phyloP scores from a whole-genome alignment of 345 rosid genomes.

The Hypericum perforatum region DNA sequence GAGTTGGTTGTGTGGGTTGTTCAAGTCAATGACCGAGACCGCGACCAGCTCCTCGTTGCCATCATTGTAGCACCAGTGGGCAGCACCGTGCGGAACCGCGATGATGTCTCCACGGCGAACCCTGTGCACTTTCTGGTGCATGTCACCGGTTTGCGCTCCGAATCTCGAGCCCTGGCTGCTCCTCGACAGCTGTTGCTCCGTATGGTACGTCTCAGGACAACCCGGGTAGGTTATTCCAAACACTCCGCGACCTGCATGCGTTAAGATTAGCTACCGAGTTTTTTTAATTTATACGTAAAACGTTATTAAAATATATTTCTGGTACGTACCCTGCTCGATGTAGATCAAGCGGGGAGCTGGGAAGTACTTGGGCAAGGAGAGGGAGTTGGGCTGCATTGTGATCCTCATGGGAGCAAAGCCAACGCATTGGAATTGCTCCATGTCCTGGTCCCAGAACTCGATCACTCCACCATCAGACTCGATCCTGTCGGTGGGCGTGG shows the following conservation, averaged over 20 bases:
- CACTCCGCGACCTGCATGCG: slow-evolving; percentile 14
- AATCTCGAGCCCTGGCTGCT: neutral
- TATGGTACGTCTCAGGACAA: slow-evolving; percentile 24
- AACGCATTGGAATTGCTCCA: slow-evolving; percentile 29
- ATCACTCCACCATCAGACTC: slow-evolving; percentile 22
- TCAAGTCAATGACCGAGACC: slow-evolving; percentile 16
- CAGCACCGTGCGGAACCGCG: slow-evolving; percentile 21
- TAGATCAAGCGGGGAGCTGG: slow-evolving; percentile 23
- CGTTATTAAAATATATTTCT: too few species aligned
- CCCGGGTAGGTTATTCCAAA: slow-evolving; percentile 23
- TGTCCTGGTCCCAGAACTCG: slow-evolving; percentile 25
- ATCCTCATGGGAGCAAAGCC: slow-evolving; percentile 19
- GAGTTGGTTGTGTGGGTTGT: slow-evolving; percentile 26
- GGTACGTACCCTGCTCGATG: slow-evolving; percentile 15
- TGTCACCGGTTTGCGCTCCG: slow-evolving; percentile 12
- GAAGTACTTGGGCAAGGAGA: slow-evolving; percentile 19
- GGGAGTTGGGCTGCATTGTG: slow-evolving; percentile 18
- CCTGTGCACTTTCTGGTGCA: slow-evolving; percentile 28
- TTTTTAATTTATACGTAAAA: too few species aligned
- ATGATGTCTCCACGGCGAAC: slow-evolving; percentile 26
- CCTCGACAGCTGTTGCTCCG: slow-evolving; percentile 3
- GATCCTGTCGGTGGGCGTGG: slow-evolving; percentile 16
- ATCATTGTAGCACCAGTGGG: slow-evolving; percentile 33
- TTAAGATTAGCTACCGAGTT: too few species aligned
- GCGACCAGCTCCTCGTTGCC: slow-evolving; percentile 23